Conservation (phyloP, 2,329 filamentous ascomycete genomes). For the Lecanosticta acicola region DNA sequence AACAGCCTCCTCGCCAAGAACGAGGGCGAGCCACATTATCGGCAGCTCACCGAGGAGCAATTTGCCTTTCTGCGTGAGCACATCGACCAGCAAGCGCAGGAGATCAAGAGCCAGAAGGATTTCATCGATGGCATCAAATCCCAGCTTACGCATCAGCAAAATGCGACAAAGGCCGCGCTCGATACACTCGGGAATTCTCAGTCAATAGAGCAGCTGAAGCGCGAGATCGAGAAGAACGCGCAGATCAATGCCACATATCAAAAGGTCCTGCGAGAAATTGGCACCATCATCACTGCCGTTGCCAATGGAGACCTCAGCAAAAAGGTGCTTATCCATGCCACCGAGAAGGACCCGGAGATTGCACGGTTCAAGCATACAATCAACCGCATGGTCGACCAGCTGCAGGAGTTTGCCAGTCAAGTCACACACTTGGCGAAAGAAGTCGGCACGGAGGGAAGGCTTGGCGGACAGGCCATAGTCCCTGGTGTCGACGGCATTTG, state of each 20-base stretch:
- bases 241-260: constrained; percentile 98
- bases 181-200: constrained; percentile 76
- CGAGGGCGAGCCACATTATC: constrained; percentile 44
- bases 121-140: constrained; percentile 81
- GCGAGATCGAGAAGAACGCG: constrained; percentile 93
- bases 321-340: constrained; percentile 90
- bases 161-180: constrained; percentile 75
- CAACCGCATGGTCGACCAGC: constrained; percentile 98
- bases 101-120: constrained; percentile 80
- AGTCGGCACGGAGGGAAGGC: constrained; percentile 89
- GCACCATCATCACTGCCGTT: constrained; percentile 93
- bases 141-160: constrained; percentile 79
- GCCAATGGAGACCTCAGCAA: constrained; percentile 93
- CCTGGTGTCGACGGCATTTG: constrained; percentile 93
- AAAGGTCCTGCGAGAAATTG: constrained; percentile 92
- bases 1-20: constrained; percentile 51
- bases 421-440: constrained; percentile 91
- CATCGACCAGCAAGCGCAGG: constrained; percentile 86
- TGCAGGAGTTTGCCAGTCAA: constrained; percentile 93
- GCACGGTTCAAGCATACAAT: constrained; percentile 97
- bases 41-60: constrained; percentile 69
- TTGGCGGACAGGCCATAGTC: constrained; percentile 90
- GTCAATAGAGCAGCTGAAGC: constrained; percentile 82
- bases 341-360: constrained; percentile 97
- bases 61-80: constrained; percentile 82